Evolutionary conservation across 1,284 basidiomycete genomes (phyloP).

Genomic region (Fistulina hepatica): DNA sequence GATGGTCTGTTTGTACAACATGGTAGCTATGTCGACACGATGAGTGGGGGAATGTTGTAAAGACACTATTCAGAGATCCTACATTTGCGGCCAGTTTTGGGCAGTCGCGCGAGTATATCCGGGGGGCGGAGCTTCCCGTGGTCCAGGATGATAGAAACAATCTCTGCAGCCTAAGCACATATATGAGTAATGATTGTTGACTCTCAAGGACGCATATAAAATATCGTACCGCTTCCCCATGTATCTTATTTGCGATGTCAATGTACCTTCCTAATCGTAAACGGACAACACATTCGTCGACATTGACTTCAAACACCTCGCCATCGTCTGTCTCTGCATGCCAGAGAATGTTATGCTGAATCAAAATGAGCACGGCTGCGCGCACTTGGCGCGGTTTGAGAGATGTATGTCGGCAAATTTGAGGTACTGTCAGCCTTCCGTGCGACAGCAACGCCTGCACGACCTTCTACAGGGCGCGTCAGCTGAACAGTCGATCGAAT

Average conservation of each 20-base stretch:
- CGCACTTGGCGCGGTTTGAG: conserved; percentile 60
- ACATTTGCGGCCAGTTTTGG: conserved; percentile 51
- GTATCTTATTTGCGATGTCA: conserved; percentile 59
- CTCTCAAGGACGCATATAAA: conserved; percentile 3
- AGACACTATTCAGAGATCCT: conserved; percentile 4
- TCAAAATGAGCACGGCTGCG: conserved; percentile 69
- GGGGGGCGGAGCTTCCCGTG: conserved; percentile 79
- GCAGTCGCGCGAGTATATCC: conserved; percentile 53
- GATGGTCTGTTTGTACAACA: conserved; percentile 45
- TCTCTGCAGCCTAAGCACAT: conserved; percentile 49
- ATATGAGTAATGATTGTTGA: conserved; percentile 3
- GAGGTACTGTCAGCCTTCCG: conserved; percentile 68
- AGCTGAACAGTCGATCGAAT: conserved; percentile 6
- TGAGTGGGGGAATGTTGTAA: not conserved
- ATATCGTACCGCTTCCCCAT: conserved; percentile 57
- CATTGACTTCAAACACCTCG: conserved; percentile 71
- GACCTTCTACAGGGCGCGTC: conserved; percentile 45
- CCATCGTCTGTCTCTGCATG: conserved; percentile 69
- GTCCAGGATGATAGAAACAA: conserved; percentile 68
- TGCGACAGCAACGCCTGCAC: conserved; percentile 75
- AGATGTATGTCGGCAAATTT: conserved; percentile 59
- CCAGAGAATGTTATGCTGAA: conserved; percentile 90
- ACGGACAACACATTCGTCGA: conserved; percentile 69
- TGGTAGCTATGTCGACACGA: conserved; percentile 30
- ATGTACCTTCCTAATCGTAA: conserved; percentile 73